A percentile compares a stretch with the other conserved stretches of the same genome.
Conservation (phyloP, 176 grass and related monocot genomes). For the Triticum monococcum region DNA sequence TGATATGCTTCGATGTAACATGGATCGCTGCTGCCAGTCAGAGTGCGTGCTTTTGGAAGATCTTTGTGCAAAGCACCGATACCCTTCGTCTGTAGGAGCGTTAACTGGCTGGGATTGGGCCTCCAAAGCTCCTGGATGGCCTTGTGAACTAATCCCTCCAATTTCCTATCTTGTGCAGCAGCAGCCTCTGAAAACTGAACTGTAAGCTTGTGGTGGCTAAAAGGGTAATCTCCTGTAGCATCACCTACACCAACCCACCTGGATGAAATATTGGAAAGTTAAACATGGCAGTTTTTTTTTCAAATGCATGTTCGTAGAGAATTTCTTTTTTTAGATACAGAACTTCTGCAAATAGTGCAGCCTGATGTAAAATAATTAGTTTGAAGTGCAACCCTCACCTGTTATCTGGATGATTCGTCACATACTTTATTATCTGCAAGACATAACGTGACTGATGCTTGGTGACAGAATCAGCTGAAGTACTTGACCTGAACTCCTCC, state of each 20-base stretch:
- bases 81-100: conserved; percentile 80
- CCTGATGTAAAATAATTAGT: background rate
- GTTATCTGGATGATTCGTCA: conserved; percentile 79
- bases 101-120: conserved; percentile 70
- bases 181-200: conserved; percentile 89
- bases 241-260: conserved; percentile 93
- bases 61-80: conserved; percentile 71
- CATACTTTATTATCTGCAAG: conserved; percentile 88
- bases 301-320: conserved; percentile 5
- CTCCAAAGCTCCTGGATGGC: conserved; percentile 96
- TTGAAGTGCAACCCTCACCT: conserved; percentile 49
- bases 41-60: conserved; percentile 71
- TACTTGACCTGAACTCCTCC: conserved; percentile 81
- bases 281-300: background rate
- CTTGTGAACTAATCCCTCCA: conserved; percentile 97
- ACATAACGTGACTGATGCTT: conserved; percentile 98
- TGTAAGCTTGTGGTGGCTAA: conserved; percentile 97
- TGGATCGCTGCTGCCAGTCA: conserved; percentile 90
- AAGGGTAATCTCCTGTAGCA: conserved; percentile 93
- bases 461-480: conserved; percentile 78
- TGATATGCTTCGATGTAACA: conserved; percentile 98
- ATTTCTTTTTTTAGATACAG: background rate
- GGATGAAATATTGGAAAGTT: conserved; percentile 50
- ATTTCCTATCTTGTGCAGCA: conserved; percentile 92
- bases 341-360: conserved; percentile 2